Conservation (phyloP, 805 yeast species). For the Isabelozyma heimii region DNA sequence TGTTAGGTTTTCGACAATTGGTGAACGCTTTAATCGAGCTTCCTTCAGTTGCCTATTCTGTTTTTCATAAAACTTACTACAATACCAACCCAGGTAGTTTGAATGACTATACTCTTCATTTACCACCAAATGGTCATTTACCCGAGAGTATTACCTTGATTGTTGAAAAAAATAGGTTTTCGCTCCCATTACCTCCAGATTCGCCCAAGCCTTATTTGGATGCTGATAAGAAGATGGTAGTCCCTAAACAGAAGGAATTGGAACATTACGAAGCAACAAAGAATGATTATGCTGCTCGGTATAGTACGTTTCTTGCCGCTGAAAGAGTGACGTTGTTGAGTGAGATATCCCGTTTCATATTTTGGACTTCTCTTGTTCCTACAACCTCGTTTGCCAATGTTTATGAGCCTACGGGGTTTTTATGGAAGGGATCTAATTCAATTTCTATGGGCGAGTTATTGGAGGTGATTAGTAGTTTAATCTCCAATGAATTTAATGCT, state of each 20-base stretch:
- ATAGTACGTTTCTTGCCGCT: constrained; percentile 38
- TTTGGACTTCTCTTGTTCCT: constrained; percentile 25
- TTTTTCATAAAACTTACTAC: constrained; percentile 5
- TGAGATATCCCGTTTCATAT: constrained; percentile 29
- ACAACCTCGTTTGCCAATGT: constrained; percentile 13
- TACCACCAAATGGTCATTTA: constrained; percentile 9
- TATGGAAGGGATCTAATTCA: constrained; percentile 14
- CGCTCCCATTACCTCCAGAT: constrained; percentile 38
- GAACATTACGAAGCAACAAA: constrained; percentile 26
- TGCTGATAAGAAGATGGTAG: constrained; percentile 35
- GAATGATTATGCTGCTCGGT: constrained; percentile 38
- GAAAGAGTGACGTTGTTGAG: constrained; percentile 38
- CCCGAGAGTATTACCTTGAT: constrained; percentile 32
- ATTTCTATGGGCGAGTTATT: constrained; percentile 4
- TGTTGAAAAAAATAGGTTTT: constrained; percentile 23
- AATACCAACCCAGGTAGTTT: constrained; percentile 6
- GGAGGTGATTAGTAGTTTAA: constrained; percentile 12
- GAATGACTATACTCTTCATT: constrained; percentile 3
- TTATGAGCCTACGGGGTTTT: constrained; percentile 18
- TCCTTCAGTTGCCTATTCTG: constrained; percentile 3
- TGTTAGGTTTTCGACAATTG: not conserved
- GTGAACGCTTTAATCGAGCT: not conserved
- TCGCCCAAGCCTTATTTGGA: constrained; percentile 44
- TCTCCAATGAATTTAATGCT: constrained; percentile 15
- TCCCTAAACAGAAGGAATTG: constrained; percentile 35